phyloP scores from a whole-genome alignment of 2,329 filamentous ascomycete genomes.

The Calonectria henricotiae region DNA sequence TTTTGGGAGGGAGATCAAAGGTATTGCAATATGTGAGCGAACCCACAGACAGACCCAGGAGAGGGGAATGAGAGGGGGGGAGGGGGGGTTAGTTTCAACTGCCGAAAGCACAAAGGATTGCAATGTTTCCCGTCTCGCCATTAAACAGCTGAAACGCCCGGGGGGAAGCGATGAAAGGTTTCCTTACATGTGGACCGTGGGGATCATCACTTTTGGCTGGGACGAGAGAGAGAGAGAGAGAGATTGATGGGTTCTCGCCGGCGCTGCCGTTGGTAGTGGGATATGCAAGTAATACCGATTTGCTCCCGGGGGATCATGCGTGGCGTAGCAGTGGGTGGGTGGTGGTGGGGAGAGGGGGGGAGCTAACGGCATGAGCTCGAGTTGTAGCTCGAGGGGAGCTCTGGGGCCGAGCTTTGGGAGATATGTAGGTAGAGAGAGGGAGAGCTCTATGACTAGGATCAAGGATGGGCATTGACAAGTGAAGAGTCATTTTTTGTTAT shows the following conservation, averaged over 20 bases:
- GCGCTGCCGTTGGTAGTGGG: background rate
- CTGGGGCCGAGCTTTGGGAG: background rate
- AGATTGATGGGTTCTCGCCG: background rate
- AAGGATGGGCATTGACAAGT: conserved; percentile 4
- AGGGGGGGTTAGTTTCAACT: background rate
- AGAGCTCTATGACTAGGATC: conserved; percentile 19
- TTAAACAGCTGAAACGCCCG: conserved; percentile 1
- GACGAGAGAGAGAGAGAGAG: background rate
- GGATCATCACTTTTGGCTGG: background rate
- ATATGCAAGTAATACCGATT: conserved; percentile 20
- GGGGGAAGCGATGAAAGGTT: background rate
- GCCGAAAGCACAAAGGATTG: background rate
- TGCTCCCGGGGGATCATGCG: conserved; percentile 3
- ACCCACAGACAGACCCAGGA: background rate
- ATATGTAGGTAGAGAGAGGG: background rate
- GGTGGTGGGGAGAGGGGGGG: no score
- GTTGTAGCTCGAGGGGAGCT: background rate
- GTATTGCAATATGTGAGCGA: background rate
- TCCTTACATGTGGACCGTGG: conserved; percentile 19
- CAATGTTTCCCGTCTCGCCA: conserved; percentile 1
- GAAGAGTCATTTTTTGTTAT: conserved; percentile 2
- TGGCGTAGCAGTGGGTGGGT: background rate
- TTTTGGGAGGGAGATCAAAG: background rate
- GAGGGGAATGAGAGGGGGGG: background rate
- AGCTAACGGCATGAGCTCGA: conserved; percentile 18